phyloP scores from a whole-genome alignment of 1,284 basidiomycete genomes.

The Sporisorium scitamineum region DNA sequence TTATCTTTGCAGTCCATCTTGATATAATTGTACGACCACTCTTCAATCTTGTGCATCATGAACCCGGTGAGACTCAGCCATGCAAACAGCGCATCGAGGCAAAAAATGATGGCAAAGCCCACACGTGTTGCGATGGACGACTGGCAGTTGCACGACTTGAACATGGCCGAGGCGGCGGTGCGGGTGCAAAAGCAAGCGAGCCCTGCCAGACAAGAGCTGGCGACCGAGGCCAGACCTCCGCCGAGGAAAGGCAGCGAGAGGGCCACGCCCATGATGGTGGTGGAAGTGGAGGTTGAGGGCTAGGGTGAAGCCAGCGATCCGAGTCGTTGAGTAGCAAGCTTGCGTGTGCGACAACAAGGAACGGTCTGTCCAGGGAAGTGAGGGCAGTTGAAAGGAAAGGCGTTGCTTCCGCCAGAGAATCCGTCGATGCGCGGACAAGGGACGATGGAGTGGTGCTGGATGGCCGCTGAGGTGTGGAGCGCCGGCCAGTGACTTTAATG shows the following conservation, averaged over 20 bases:
- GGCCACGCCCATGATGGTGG: constrained; percentile 78
- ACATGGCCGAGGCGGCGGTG: constrained; percentile 93
- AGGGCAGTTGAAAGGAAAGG: background rate
- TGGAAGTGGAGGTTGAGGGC: constrained; percentile 11
- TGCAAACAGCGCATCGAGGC: constrained; percentile 92
- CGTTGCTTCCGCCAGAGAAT: background rate
- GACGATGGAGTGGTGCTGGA: constrained; percentile 1
- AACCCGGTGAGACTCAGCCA: constrained; percentile 94
- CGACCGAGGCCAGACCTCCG: constrained; percentile 77
- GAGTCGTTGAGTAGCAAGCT: background rate
- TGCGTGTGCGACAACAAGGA: background rate
- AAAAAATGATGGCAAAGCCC: constrained; percentile 96
- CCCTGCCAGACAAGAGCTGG: constrained; percentile 67
- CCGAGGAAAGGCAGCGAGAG: constrained; percentile 89
- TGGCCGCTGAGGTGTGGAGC: constrained; percentile 3
- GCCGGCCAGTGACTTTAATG: background rate
- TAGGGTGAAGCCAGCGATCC: background rate
- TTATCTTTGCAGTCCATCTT: constrained; percentile 95
- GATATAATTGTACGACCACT: constrained; percentile 94
- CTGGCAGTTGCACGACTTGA: constrained; percentile 98
- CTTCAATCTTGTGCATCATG: constrained; percentile 87
- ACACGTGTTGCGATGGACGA: constrained; percentile 97
- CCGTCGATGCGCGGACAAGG: background rate
- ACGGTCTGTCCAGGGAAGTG: background rate
- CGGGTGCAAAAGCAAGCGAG: constrained; percentile 75